Percentiles rank a stretch among this genome's conserved stretches.
Conservation (phyloP, 495 filamentous ascomycete species). For the Venustampulla echinocandica region DNA sequence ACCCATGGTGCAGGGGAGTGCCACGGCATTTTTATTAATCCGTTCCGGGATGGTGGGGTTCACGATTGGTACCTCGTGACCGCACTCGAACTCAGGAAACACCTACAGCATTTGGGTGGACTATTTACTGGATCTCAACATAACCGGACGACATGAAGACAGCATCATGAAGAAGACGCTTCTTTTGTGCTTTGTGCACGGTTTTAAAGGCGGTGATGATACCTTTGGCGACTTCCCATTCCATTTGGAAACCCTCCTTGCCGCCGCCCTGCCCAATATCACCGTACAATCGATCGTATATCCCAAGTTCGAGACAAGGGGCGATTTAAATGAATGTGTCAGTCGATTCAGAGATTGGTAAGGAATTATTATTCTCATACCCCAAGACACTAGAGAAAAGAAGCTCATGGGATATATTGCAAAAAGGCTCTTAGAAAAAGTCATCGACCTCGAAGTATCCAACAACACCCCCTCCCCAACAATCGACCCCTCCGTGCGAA, state of each 20-base stretch:
- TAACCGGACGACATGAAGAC: too few relatives aligned
- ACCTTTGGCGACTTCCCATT: conserved; percentile 77
- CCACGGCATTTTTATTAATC: too few relatives aligned
- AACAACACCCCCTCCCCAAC: conserved; percentile 77
- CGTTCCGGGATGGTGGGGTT: too few relatives aligned
- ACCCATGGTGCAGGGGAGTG: too few relatives aligned
- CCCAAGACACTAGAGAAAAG: too few relatives aligned
- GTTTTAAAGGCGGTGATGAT: conserved; percentile 91
- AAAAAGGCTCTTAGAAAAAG: conserved; percentile 66
- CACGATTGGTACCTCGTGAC: too few relatives aligned
- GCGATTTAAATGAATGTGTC: conserved; percentile 76
- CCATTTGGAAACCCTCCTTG: conserved; percentile 61
- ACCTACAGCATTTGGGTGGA: too few relatives aligned
- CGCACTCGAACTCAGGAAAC: too few relatives aligned
- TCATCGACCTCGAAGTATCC: conserved; percentile 89
- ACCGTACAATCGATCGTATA: conserved; percentile 65
- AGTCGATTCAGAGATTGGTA: conserved; percentile 80
- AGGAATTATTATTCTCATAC: not conserved
- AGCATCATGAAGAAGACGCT: conserved; percentile 78
- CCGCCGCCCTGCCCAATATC: conserved; percentile 64
- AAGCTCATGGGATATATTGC: conserved; percentile 2
- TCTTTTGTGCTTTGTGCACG: conserved; percentile 88
- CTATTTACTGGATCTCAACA: too few relatives aligned
- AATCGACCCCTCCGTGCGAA: conserved; percentile 77
- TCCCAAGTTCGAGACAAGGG: conserved; percentile 86